These are phyloP conservation scores for Inga laurina DNA, from an alignment of 306 rosid genomes.

Conservation along the genomic window DNA sequence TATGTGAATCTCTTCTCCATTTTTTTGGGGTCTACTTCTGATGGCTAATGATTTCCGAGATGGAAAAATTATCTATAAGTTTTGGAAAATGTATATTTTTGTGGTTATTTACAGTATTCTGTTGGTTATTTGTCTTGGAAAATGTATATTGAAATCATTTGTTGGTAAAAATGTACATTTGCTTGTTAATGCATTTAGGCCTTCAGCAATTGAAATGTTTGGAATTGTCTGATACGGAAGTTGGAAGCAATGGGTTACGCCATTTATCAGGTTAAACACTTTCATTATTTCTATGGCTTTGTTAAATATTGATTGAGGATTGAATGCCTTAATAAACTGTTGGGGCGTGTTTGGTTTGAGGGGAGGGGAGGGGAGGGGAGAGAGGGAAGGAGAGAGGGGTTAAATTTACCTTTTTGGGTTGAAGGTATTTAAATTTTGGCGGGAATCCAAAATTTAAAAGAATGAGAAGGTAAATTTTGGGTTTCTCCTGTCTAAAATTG, in stretches of 20 bases:
- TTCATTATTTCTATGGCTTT: neutral
- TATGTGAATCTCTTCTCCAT: constrained; percentile 17
- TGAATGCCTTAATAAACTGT: neutral
- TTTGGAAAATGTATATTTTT: neutral
- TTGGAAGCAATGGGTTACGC: constrained; percentile 78
- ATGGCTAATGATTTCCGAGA: neutral
- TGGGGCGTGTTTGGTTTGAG: no score
- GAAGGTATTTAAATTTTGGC: no score
- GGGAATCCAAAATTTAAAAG: no score
- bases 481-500: no score
- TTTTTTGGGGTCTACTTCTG: neutral
- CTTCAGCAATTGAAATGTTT: constrained; percentile 70
- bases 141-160: no score
- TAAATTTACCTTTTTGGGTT: no score
- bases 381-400: no score
- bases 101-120: neutral
- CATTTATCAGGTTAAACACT: constrained; percentile 79
- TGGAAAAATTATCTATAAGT: neutral
- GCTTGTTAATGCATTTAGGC: constrained; percentile 51
- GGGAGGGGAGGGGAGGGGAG: no score
- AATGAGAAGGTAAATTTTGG: no score
- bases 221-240: constrained; percentile 92
- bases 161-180: constrained; percentile 11
- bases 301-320: neutral
- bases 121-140: neutral